phyloP scores from a whole-genome alignment of 345 rosid species.

The Brassica incana region DNA sequence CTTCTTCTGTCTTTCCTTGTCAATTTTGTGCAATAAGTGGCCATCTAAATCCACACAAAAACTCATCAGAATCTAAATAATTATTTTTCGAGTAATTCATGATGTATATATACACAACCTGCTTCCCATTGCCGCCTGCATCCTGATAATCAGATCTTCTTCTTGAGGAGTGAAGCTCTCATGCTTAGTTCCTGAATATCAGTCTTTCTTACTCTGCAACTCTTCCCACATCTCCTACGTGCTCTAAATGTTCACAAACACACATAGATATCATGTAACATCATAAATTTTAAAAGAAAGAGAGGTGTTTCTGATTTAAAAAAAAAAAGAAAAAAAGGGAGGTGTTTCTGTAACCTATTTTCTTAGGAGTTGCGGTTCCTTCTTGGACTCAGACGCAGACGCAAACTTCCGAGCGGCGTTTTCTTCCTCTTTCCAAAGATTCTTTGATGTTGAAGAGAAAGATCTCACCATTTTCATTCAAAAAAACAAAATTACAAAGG shows the following conservation, averaged over 20 bases:
- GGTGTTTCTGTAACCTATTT: conserved; percentile 33
- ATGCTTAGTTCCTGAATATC: conserved; percentile 56
- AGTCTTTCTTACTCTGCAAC: conserved; percentile 72
- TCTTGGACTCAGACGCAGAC: conserved; percentile 30
- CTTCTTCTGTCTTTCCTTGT: conserved; percentile 89
- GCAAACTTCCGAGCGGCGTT: conserved; percentile 12
- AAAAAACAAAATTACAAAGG: neutral
- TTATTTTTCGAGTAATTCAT: neutral
- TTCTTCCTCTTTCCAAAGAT: conserved; percentile 28
- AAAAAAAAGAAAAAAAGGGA: neutral
- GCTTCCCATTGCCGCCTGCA: conserved; percentile 91
- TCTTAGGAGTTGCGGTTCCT: conserved; percentile 19
- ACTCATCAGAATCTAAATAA: neutral
- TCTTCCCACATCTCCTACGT: conserved; percentile 72
- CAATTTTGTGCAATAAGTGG: conserved; percentile 85
- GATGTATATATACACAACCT: conserved; percentile 43
- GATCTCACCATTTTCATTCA: conserved; percentile 30
- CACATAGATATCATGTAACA: neutral
- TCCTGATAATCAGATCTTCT: conserved; percentile 78
- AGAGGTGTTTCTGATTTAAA: neutral
- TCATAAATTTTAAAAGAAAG: neutral
- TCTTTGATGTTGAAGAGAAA: too few relatives aligned
- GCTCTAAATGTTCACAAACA: conserved; percentile 38
- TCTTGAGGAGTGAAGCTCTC: conserved; percentile 75
- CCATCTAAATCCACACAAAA: conserved; percentile 57